Evolutionary conservation across 2,329 filamentous ascomycete species (phyloP).

Genomic region (Colletotrichum sp.): DNA sequence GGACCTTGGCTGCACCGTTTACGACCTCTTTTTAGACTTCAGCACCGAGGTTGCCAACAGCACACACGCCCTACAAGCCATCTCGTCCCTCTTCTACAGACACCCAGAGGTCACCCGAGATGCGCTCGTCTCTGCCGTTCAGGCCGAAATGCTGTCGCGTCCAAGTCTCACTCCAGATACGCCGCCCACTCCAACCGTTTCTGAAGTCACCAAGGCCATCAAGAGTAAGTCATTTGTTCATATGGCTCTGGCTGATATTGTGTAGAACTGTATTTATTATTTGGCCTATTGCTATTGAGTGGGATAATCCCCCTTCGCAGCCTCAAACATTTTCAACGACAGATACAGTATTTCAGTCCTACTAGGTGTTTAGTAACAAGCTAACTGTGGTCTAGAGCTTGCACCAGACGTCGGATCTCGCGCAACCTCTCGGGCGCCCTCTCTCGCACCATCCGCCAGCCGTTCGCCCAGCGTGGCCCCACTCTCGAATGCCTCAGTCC

Average conservation of each 20-base stretch:
- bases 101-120: not conserved
- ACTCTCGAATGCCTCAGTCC: not conserved
- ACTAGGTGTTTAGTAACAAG: not conserved
- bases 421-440: not conserved
- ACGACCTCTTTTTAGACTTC: not conserved
- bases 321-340: not conserved
- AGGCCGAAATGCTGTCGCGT: not conserved
- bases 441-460: not conserved
- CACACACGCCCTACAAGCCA: not conserved
- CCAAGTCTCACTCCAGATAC: not conserved
- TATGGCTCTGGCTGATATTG: not conserved
- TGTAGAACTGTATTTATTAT: not conserved
- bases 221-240: not conserved
- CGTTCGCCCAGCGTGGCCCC: not conserved
- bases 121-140: not conserved
- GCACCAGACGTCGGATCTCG: not conserved
- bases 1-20: not conserved
- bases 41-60: not conserved
- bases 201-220: not conserved
- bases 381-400: not conserved
- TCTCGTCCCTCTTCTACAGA: not conserved
- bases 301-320: not conserved
- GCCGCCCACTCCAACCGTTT: not conserved
- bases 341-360: not conserved
- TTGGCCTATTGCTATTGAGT: not conserved